A percentile compares a stretch with the other conserved stretches of the same genome.
These are phyloP conservation scores for Atkinsonella texensis DNA, from an alignment of 2,329 filamentous ascomycete genomes.

Conservation along the genomic window DNA sequence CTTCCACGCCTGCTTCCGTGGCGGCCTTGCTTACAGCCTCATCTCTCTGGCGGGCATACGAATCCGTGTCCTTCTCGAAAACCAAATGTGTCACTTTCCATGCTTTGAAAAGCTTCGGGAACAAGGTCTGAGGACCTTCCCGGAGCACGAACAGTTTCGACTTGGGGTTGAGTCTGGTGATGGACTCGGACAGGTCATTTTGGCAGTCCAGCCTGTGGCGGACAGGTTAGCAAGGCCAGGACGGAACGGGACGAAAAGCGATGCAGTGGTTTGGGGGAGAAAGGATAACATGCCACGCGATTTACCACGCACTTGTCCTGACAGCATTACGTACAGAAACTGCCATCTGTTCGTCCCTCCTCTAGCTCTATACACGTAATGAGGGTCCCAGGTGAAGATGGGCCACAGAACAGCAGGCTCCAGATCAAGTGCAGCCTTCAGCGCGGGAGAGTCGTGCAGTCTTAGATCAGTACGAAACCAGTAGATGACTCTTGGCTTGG, in stretches of 20 bases:
- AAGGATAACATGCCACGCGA: background rate
- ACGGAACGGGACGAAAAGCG: background rate
- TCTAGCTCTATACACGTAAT: slow-evolving; percentile 63
- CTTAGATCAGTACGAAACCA: slow-evolving; percentile 73
- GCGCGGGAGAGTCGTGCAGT: slow-evolving; percentile 63
- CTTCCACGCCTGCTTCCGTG: slow-evolving; percentile 51
- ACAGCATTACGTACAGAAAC: slow-evolving; percentile 38
- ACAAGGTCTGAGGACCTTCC: slow-evolving; percentile 58
- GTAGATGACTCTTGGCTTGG: slow-evolving; percentile 45
- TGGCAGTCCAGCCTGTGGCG: slow-evolving; percentile 56
- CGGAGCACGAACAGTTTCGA: slow-evolving; percentile 62
- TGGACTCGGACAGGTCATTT: slow-evolving; percentile 52
- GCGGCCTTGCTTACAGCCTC: slow-evolving; percentile 45
- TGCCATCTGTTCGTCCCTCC: slow-evolving; percentile 65
- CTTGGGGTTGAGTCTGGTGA: slow-evolving; percentile 56
- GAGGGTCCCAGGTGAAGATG: slow-evolving; percentile 70
- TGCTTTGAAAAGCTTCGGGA: slow-evolving; percentile 59
- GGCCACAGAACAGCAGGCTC: slow-evolving; percentile 59
- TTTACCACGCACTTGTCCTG: background rate
- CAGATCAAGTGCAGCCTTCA: slow-evolving; percentile 59
- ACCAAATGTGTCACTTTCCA: slow-evolving; percentile 68
- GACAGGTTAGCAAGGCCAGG: background rate
- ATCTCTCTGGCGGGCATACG: slow-evolving; percentile 57
- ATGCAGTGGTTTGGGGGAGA: background rate
- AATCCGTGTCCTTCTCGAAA: slow-evolving; percentile 69